Conservation (phyloP, 495 filamentous ascomycete genomes). For the Cercophora samala region DNA sequence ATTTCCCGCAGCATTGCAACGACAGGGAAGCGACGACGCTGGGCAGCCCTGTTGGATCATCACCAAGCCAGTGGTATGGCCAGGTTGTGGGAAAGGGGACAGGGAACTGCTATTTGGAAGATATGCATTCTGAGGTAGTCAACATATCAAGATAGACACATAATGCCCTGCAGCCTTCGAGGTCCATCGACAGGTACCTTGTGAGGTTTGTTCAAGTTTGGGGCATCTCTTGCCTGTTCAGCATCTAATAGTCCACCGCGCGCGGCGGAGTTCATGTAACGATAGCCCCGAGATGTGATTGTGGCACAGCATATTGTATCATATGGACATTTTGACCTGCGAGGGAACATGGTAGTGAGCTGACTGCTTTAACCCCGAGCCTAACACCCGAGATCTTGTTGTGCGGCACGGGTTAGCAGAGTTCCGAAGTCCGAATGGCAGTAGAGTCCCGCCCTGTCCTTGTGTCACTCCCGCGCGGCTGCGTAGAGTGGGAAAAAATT, state of each 20-base stretch:
- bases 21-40: no score
- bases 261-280: not conserved
- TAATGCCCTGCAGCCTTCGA: no score
- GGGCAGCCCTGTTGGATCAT: not conserved
- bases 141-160: no score
- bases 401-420: not conserved
- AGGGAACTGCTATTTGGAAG: no score
- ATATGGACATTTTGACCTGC: not conserved
- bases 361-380: not conserved
- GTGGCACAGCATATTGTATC: not conserved
- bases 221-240: no score
- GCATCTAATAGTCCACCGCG: not conserved
- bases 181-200: no score
- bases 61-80: not conserved
- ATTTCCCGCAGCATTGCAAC: no score
- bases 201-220: no score
- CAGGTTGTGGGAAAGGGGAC: no score
- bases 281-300: not conserved
- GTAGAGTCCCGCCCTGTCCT: not conserved
- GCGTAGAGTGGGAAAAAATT: not conserved
- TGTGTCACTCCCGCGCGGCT: not conserved
- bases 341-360: not conserved
- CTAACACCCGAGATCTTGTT: not conserved
- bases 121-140: no score
- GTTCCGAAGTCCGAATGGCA: not conserved